phyloP scores from a whole-genome alignment of 2,329 filamentous ascomycete species.

The Biscogniauxia mediterranea region DNA sequence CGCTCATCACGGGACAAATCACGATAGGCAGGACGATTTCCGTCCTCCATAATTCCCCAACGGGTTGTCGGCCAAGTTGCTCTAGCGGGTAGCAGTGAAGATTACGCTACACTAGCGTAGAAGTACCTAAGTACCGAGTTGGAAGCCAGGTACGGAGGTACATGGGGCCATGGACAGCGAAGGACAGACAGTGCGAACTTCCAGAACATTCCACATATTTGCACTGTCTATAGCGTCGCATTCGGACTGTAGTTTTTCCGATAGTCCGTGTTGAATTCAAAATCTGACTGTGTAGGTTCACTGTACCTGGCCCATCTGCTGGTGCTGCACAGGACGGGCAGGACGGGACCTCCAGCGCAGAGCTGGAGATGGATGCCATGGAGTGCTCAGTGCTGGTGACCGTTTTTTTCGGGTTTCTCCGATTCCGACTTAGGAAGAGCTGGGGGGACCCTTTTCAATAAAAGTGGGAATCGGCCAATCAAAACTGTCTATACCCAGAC shows the following conservation, averaged over 20 bases:
- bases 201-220: too few species aligned
- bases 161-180: neutral
- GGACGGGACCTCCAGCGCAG: too few species aligned
- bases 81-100: too few species aligned
- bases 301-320: too few species aligned
- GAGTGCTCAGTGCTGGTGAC: too few species aligned
- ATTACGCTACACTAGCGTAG: neutral
- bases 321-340: too few species aligned
- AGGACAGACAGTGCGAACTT: neutral
- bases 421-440: neutral
- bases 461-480: neutral
- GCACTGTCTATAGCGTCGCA: too few species aligned
- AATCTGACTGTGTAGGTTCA: too few species aligned
- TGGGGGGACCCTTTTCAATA: neutral
- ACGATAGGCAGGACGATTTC: neutral
- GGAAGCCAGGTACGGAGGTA: too few species aligned
- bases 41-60: neutral
- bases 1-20: neutral
- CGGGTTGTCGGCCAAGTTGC: neutral
- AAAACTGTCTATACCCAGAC: neutral
- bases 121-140: neutral
- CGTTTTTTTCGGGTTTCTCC: neutral
- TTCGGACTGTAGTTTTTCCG: neutral
- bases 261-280: neutral
- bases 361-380: too few species aligned